Conservation (phyloP, 2,329 filamentous ascomycete species). For the Colletotrichum tofieldiae region DNA sequence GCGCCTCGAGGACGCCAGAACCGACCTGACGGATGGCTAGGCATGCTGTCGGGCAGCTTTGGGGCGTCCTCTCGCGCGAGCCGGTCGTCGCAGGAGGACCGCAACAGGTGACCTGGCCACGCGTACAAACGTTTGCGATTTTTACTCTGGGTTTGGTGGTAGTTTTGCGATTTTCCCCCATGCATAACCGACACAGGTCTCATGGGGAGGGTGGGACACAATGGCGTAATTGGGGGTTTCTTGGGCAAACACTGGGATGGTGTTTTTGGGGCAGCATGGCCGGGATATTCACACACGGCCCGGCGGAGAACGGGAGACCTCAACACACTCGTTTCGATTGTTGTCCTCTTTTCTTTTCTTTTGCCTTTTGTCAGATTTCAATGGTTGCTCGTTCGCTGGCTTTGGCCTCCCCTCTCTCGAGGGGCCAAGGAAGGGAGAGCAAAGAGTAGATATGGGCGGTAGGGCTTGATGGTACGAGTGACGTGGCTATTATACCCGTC, state of each 20-base stretch:
- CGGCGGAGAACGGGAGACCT: slow-evolving; percentile 18
- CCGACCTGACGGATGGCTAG: slow-evolving; percentile 56
- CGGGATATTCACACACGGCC: slow-evolving; percentile 9
- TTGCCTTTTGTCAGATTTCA: background rate
- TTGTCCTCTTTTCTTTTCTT: slow-evolving; percentile 13
- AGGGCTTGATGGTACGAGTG: background rate
- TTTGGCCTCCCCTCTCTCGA: background rate
- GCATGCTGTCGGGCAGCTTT: slow-evolving; percentile 53
- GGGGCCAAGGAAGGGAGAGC: background rate
- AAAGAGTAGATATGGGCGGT: background rate
- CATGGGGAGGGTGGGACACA: slow-evolving; percentile 13
- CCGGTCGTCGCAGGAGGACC: slow-evolving; percentile 36
- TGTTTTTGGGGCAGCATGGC: slow-evolving; percentile 32
- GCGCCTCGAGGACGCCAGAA: slow-evolving; percentile 43
- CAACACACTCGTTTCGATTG: slow-evolving; percentile 38
- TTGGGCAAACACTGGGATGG: slow-evolving; percentile 8
- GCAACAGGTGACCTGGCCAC: slow-evolving; percentile 23
- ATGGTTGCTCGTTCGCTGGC: background rate
- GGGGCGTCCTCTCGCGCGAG: slow-evolving; percentile 33
- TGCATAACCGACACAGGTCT: background rate
- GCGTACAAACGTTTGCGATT: slow-evolving; percentile 15
- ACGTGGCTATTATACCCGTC: slow-evolving; percentile 42
- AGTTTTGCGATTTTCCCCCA: slow-evolving; percentile 8
- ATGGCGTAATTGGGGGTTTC: slow-evolving; percentile 38
- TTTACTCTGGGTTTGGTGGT: slow-evolving; percentile 7